Evolutionary conservation across 2,329 filamentous ascomycete genomes (phyloP).

Genomic region (Orbilia quercus): DNA sequence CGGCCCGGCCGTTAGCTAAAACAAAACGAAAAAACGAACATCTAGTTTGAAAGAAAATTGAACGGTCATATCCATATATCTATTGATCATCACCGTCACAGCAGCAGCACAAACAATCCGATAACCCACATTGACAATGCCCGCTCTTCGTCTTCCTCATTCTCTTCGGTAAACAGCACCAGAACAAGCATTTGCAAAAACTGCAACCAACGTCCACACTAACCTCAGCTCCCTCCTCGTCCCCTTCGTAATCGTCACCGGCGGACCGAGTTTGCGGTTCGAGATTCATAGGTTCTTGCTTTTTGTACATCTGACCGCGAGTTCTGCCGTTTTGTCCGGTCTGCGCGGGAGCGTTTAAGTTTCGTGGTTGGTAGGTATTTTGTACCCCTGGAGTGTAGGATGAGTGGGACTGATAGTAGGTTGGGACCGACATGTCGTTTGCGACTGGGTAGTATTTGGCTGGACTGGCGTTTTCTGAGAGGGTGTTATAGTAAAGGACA

Average conservation of each 20-base stretch:
- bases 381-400: not conserved
- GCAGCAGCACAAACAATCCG: conserved; percentile 20
- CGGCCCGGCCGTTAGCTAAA: no score
- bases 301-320: conserved; percentile 1
- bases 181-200: conserved; percentile 9
- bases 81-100: conserved; percentile 7
- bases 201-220: not conserved
- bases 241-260: not conserved
- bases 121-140: conserved; percentile 8
- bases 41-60: not conserved
- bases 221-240: not conserved
- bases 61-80: conserved; percentile 2
- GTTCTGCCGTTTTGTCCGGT: not conserved
- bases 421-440: not conserved
- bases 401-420: not conserved
- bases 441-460: not conserved
- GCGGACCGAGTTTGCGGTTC: not conserved
- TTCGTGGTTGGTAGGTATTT: not conserved
- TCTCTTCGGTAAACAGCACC: conserved; percentile 10
- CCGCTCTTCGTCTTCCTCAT: conserved; percentile 17
- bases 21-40: not conserved
- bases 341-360: not conserved
- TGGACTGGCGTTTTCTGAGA: not conserved
- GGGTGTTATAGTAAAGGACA: not conserved
- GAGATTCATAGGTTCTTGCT: conserved; percentile 3